Evolutionary conservation across 148 eudicot species (phyloP).

Genomic region (Chenopodium suecicum): DNA sequence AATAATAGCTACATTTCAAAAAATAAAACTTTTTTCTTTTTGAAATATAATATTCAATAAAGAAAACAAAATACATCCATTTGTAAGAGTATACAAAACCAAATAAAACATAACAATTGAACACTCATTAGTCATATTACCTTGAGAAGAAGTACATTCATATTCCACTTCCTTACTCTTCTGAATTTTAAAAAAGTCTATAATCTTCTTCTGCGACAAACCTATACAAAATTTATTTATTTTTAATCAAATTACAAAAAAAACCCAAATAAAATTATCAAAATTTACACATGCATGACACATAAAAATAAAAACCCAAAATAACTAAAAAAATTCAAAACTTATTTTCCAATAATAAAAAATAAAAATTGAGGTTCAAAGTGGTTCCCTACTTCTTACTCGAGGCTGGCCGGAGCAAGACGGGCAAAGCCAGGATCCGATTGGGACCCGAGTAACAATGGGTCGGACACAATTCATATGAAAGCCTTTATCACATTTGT

Average conservation of each 20-base stretch:
- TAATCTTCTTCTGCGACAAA: conserved; percentile 79
- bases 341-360: not conserved
- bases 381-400: conserved; percentile 39
- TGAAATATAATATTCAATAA: not conserved
- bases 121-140: conserved; percentile 32
- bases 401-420: conserved; percentile 44
- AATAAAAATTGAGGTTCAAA: not conserved
- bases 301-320: not conserved
- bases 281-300: not conserved
- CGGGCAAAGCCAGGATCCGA: conserved; percentile 76
- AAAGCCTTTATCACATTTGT: conserved; percentile 68
- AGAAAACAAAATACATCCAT: not conserved
- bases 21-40: not conserved
- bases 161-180: conserved; percentile 37
- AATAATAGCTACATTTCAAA: too few relatives aligned
- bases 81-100: not conserved
- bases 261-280: not conserved
- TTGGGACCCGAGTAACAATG: conserved; percentile 70
- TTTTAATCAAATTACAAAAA: not conserved
- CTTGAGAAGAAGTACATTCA: conserved; percentile 48
- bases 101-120: not conserved
- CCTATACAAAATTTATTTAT: conserved; percentile 36
- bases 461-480: conserved; percentile 84
- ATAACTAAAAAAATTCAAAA: not conserved
- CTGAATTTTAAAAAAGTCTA: conserved; percentile 80